Evolutionary conservation across 2,329 filamentous ascomycete genomes (phyloP), one percentile per base, ranked within the genome.

Genomic region (Cercospora beticola): DNA sequence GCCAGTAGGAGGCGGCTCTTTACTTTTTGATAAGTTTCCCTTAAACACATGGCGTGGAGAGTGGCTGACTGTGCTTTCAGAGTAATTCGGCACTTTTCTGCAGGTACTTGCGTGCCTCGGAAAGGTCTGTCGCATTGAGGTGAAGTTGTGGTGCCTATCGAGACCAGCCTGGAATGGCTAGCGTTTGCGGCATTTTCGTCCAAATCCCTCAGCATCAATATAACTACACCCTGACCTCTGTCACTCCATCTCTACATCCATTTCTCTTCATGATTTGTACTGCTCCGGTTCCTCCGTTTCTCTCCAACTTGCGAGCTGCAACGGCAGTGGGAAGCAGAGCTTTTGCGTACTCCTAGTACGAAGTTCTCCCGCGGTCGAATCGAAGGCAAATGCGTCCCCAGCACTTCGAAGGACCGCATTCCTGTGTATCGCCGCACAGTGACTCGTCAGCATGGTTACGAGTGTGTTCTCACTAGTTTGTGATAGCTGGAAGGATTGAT

Each of bases 1-100:
- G 52, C 62, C 52, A 28, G 64, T 52, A 54, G 64, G 60, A 69
- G 67, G 54, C 64, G 67, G 59, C 64, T 57, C 43, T 23, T 23
- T 26, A 54, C 60, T 62, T 66, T 69, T 68, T 66, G 63, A 69
- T 69, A 69, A 66, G 67, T 69, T 30, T 60, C 14, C 43, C 46
- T 18, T 14, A 1, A 14, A 21, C n/a, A 3, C 6, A 5, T 33
- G 36, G 10, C 6, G 23, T 21, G 60, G 21, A 60, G 16, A 60
- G 7, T 31, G 31, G 52, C 67, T 69, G 61, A 69, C 67, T 69
- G 60, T 46, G 18, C 36, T 60, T 23, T 23, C 21, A 69, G 67
- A 7, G 23, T 18, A 21, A 49, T n/a, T 2, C 54, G 8, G 26
- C 56, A 31, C 31, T n/a, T 59, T 59, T 16, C 49, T 23, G 28